phyloP scores from a whole-genome alignment of 208 protist species.

The Hexamita inflata region DNA sequence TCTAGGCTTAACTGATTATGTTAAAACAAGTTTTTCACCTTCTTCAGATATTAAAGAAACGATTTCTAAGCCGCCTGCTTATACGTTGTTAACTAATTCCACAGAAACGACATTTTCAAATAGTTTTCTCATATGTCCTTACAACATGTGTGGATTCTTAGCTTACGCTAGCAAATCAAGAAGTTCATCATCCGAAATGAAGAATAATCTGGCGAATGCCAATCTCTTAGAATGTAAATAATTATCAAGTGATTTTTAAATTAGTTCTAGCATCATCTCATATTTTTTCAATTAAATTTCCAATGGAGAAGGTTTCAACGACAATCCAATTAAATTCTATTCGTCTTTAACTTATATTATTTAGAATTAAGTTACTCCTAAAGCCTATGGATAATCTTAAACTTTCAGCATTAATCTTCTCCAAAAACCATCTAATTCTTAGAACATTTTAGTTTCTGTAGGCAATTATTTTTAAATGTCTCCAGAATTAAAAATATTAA shows the following conservation, averaged over 20 bases:
- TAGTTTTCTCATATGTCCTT: conserved; percentile 79
- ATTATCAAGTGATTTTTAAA: conserved; percentile 79
- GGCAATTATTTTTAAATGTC: conserved; percentile 91
- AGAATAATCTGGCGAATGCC: conserved; percentile 89
- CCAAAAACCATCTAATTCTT: conserved; percentile 58
- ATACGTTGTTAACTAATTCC: conserved; percentile 29
- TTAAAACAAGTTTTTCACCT: conserved; percentile 36
- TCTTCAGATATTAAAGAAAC: conserved; percentile 39
- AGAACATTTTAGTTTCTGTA: conserved; percentile 79
- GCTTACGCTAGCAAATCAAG: conserved; percentile 77
- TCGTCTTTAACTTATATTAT: background rate
- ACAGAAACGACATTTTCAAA: conserved; percentile 71
- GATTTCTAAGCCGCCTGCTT: conserved; percentile 57
- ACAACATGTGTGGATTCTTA: conserved; percentile 71
- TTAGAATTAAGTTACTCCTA: conserved; percentile 47
- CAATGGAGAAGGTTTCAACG: conserved; percentile 58
- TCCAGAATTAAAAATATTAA: conserved; percentile 91
- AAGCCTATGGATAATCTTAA: conserved; percentile 66
- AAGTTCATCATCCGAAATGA: conserved; percentile 85
- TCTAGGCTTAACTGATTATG: conserved; percentile 11
- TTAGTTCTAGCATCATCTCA: conserved; percentile 68
- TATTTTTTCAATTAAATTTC: conserved; percentile 63
- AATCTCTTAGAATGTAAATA: conserved; percentile 82
- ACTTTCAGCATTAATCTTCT: conserved; percentile 29
- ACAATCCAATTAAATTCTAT: no score